These are phyloP conservation scores for Chenopodium formosanum DNA, from an alignment of 148 eudicot genomes.

Conservation along the genomic window DNA sequence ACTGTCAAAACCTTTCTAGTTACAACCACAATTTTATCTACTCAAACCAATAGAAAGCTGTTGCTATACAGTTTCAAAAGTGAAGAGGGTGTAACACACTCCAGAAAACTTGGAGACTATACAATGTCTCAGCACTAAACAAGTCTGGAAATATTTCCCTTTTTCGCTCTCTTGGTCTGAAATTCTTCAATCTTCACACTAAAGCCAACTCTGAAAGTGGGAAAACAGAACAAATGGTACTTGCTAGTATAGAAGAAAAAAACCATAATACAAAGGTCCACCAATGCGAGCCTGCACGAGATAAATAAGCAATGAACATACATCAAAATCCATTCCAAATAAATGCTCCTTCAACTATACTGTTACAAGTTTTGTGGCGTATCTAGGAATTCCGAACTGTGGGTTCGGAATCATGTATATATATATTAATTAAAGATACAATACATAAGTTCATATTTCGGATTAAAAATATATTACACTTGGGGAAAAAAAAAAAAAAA, in stretches of 20 bases:
- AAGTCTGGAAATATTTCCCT: not conserved
- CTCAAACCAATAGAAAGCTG: not conserved
- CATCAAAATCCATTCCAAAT: not conserved
- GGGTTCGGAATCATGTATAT: too few relatives aligned
- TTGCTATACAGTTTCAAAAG: not conserved
- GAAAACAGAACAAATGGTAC: not conserved
- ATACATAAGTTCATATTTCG: too few relatives aligned
- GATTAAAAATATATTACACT: too few relatives aligned
- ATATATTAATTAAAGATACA: too few relatives aligned
- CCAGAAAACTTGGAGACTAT: not conserved
- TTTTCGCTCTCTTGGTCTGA: not conserved
- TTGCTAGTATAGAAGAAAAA: slow-evolving; percentile 4
- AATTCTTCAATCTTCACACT: not conserved
- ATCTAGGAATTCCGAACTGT: too few relatives aligned
- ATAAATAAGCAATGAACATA: not conserved
- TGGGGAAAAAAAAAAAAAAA: too few relatives aligned
- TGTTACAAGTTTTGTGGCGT: too few relatives aligned
- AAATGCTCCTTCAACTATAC: not conserved
- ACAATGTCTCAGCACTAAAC: not conserved
- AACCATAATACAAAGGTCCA: slow-evolving; percentile 8
- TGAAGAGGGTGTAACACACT: not conserved
- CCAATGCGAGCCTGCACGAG: slow-evolving; percentile 21
- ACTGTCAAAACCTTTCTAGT: too few relatives aligned
- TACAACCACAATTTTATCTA: not conserved
- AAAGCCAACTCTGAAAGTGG: slow-evolving; percentile 7